Percentiles rank a stretch among this genome's conserved stretches.
phyloP scores from a whole-genome alignment of 805 yeast species.

The Isabelozyma rhagii region DNA sequence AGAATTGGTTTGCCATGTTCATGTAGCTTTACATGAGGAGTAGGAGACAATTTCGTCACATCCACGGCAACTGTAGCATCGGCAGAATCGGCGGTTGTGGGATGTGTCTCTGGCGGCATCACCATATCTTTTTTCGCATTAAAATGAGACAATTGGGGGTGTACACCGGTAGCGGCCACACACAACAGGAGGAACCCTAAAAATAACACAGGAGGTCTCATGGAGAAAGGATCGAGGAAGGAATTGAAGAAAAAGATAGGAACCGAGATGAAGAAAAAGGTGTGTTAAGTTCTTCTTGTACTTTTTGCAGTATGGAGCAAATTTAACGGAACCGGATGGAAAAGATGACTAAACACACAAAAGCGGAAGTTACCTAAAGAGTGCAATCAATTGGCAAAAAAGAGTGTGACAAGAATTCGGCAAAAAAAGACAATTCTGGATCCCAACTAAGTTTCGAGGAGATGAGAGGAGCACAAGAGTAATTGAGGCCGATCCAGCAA shows the following conservation, averaged over 20 bases:
- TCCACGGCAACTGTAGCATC: not conserved
- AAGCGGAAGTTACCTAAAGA: not conserved
- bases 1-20: conserved; percentile 76
- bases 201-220: not conserved
- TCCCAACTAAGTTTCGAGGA: not conserved
- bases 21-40: conserved; percentile 37
- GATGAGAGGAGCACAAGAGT: too few relatives aligned
- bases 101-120: not conserved
- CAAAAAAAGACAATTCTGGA: not conserved
- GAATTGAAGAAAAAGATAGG: not conserved
- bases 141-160: not conserved
- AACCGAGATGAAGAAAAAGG: not conserved
- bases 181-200: not conserved
- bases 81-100: not conserved
- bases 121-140: not conserved
- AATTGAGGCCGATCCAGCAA: too few relatives aligned
- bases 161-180: not conserved
- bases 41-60: conserved; percentile 13
- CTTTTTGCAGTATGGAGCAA: not conserved
- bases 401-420: not conserved
- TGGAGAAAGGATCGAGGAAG: not conserved
- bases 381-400: not conserved
- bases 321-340: not conserved
- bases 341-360: not conserved
- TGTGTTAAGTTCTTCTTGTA: too few relatives aligned